A percentile compares a stretch with the other conserved stretches of the same genome.
Conservation (phyloP, 2,329 filamentous ascomycete genomes). For the Chrysoporthe deuterocubensis region DNA sequence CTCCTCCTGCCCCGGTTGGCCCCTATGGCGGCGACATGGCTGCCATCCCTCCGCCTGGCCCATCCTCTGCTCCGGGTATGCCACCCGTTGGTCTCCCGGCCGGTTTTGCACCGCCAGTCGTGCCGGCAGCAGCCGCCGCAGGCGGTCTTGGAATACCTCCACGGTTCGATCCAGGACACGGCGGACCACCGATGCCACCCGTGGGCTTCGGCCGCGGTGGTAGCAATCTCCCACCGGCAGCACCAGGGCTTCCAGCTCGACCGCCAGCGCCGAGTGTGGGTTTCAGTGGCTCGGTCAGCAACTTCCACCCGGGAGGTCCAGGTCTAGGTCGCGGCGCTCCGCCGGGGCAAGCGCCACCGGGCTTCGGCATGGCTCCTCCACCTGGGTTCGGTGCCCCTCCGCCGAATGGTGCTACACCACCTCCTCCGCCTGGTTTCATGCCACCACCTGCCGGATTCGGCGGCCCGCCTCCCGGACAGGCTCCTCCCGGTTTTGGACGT, state of each 20-base stretch:
- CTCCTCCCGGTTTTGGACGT: slow-evolving; percentile 34
- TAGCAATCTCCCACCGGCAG: slow-evolving; percentile 50
- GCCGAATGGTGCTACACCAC: slow-evolving; percentile 38
- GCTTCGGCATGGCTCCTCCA: slow-evolving; percentile 44
- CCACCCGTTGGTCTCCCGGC: slow-evolving; percentile 38
- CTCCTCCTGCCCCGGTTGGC: slow-evolving; percentile 31
- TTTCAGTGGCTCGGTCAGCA: slow-evolving; percentile 50
- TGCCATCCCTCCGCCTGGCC: slow-evolving; percentile 29
- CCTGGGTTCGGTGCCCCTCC: slow-evolving; percentile 42
- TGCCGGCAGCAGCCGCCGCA: slow-evolving; percentile 37
- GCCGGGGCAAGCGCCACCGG: slow-evolving; percentile 38
- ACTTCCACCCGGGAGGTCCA: slow-evolving; percentile 52
- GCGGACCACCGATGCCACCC: slow-evolving; percentile 24
- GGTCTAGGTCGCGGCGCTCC: slow-evolving; percentile 42
- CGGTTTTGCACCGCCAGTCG: slow-evolving; percentile 41
- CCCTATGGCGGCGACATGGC: slow-evolving; percentile 26
- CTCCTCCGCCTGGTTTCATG: slow-evolving; percentile 45
- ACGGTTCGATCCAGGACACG: slow-evolving; percentile 23
- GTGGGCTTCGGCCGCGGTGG: slow-evolving; percentile 34
- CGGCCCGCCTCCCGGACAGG: slow-evolving; percentile 25
- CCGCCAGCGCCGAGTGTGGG: slow-evolving; percentile 52
- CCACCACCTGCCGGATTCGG: slow-evolving; percentile 45
- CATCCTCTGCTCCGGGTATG: slow-evolving; percentile 31
- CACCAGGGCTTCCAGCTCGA: slow-evolving; percentile 54
- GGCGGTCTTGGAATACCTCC: slow-evolving; percentile 31